Conservation (phyloP, 2,329 filamentous ascomycete species). For the Alternaria sp. region DNA sequence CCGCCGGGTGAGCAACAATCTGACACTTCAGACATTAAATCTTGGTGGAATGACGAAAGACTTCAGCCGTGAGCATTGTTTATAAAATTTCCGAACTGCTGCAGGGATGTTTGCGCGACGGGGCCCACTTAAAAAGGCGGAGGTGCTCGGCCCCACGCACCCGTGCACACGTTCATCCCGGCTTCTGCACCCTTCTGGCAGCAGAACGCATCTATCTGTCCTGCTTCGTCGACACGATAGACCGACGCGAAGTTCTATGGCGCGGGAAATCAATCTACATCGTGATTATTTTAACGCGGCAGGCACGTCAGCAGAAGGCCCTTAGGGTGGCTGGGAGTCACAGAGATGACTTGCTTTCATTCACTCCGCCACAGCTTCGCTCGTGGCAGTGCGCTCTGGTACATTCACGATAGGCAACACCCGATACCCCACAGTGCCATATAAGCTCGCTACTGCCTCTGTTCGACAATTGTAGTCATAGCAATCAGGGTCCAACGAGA, state of each 20-base stretch:
- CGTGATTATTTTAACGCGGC: neutral
- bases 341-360: neutral
- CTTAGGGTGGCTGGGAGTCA: neutral
- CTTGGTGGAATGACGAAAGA: neutral
- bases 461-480: neutral
- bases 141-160: constrained; percentile 13
- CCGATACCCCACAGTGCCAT: neutral
- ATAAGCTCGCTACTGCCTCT: neutral
- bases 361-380: neutral
- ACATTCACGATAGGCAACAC: neutral
- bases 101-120: constrained; percentile 13
- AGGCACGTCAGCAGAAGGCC: neutral
- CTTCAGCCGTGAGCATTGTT: constrained; percentile 12
- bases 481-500: neutral
- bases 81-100: constrained; percentile 21
- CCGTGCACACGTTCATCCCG: neutral
- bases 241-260: neutral
- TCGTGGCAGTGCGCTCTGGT: neutral
- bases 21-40: neutral
- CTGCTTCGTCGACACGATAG: neutral
- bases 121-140: constrained; percentile 17
- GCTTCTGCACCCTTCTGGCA: neutral
- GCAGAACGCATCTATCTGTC: neutral
- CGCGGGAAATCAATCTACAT: neutral
- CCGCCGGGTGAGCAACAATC: neutral